Base-by-base conservation (phyloP, 345 rosid genomes). In the Lepidium didymum region DNA sequence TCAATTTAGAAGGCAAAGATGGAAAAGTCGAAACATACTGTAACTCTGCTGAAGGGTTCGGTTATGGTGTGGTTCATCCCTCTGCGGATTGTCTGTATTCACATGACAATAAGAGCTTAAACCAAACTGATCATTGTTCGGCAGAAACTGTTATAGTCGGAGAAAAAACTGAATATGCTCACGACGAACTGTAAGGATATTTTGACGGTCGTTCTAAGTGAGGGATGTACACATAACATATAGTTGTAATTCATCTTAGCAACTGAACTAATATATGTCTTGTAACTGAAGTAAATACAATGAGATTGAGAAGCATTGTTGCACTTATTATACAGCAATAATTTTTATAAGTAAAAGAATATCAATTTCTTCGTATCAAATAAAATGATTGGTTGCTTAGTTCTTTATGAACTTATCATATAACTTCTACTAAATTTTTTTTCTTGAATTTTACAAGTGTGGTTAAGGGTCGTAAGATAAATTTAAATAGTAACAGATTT, bases 51-150 rank as follows among this genome's bases (percentile, higher is more conserved):
- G 81, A 85, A 80, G 99, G 99, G 40, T 84, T 85, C 49, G 87
- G 88, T 35, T 84, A 83, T 0, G 96, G 99, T 8, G 36, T 83
- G 0, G 90, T 95, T 45, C 92, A 87, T 79, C 99, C 99, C 21
- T 86, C 96, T 10, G 96, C 89, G 0, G 97, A 95, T 69, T 95
- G 97, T 84, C 78, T 95, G 38, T 80, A 41, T 62, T 87, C 99
- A 15, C 77, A 85, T 0, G 84, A 84, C 67, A 75, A 77, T 62
- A 69, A 35, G 27, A 11, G 15, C 36, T 47, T 46, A 10, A 23
- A 56, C 54, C 70, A 69, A 54, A 55, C 66, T 47, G 9, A 21
- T 57, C 10, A 52, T 50, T 14, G 43, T 36, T 1, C 52, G 37
- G 16, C 10, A 42, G 68, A 67, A 73, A 34, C 66, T 57, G 38